Base-by-base conservation (phyloP, 208 protist genomes). In the Porcisia deanei region DNA sequence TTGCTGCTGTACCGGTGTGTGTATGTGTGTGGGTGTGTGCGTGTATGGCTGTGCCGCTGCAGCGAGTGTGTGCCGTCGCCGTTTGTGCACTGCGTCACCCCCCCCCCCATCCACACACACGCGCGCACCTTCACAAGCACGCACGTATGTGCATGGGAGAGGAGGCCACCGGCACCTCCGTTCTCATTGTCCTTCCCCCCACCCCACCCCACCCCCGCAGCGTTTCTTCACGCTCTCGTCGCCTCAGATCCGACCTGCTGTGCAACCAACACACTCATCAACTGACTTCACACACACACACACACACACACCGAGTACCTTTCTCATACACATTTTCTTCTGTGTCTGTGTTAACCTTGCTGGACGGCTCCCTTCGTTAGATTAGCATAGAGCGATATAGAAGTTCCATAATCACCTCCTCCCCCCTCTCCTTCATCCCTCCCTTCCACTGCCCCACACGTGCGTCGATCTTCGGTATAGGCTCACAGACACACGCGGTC, bases 21-120 rank as follows among this genome's bases (percentile, higher is more conserved):
- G 30, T 30, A 0, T 61, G 30, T 39, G 22, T 8, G 37, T 16
- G 25, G 39, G 63, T 49, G 63, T 49, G 37, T 16, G 30, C 63
- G 39, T 67, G 63, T 30, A 67, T 67, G 63, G 4, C 63, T 67
- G 63, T 43, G 63, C 63, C 63, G 41, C 39, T 67, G 63, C 25
- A 47, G 41, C 30, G 63, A 6, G 41, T 49, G 63, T 30, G 41
- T 67, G 63, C 63, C 63, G 63, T 49, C 63, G 10, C 41, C 63
- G n/a, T 30, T 67, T 52, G 47, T 12, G 47, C 47, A 52, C 63
- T 49, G 22, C 39, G 2, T 10, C 41, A 9, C 59, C 34, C 22
- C 63, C 2, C 55, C 22, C 22, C 22, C 22, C 55, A 30, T 0
- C 22, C 39, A 69, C 65, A 54, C 63, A 53, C 63, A 53, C 61